Base-by-base conservation (phyloP, 257 asterid species). In the Paulownia fortunei region DNA sequence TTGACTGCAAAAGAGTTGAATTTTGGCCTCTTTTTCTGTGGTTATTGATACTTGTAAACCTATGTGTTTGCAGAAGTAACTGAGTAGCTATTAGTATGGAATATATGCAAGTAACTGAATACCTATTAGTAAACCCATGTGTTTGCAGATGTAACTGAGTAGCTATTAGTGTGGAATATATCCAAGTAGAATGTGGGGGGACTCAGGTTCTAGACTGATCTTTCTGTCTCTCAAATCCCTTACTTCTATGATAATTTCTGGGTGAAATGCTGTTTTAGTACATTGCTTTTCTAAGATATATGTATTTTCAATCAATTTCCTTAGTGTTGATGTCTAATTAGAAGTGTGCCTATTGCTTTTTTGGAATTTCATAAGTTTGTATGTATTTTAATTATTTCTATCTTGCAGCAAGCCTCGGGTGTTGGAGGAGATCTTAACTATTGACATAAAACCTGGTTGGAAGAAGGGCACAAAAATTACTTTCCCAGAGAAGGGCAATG, bases 401-500 rank as follows among this genome's bases (percentile, higher is more conserved):
- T 81, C 79, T 69, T 86, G 89, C 94, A 95, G 99, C 27, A 88
- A 82, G 65, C 71, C 74, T 52, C 85, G 88, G 27, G 80, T 78
- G 58, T 51, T 88, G 32, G 98, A 95, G 81, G 98, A 95, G 87
- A 89, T 93, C 71, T 79, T 95, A 80, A 86, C 97, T 6, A 89
- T 95, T 6, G 97, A 95, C 76, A 88, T 95, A 80, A 93, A 88
- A 76, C 97, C 94, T 37, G 99, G 98, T 72, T 95, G 98, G 98
- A 95, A 95, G 86, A 95, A 90, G 83, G 99, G 98, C 74, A 95
- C 99, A 51, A 95, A 92, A 82, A 91, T 95, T 63, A 95, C 98
- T 51, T 95, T 93, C 79, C 96, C 98, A 4, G 96, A 95, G 84
- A 93, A 90, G 85, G 99, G 99, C 76, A 95, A 95, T 44, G 88